phyloP scores from a whole-genome alignment of 192 early-diverging fungal species.

The Borealophlyctis nickersoniae region DNA sequence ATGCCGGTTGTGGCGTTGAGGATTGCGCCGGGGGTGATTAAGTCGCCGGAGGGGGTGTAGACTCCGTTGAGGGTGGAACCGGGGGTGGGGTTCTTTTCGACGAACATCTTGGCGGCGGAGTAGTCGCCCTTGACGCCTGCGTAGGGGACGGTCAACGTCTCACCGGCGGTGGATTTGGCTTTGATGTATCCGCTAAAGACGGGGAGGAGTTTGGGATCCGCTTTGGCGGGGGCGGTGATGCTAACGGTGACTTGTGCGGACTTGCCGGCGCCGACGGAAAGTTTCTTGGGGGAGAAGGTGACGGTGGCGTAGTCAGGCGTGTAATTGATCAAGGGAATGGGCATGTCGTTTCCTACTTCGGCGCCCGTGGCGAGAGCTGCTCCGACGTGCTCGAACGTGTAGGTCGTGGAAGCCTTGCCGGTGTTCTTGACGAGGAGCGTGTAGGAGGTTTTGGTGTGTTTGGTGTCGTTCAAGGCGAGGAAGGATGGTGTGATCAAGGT shows the following conservation, averaged over 20 bases:
- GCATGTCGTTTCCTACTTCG: conserved; percentile 21
- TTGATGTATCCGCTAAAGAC: conserved; percentile 35
- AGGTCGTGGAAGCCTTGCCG: conserved; percentile 12
- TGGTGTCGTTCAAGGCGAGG: conserved; percentile 38
- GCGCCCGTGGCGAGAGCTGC: conserved; percentile 18
- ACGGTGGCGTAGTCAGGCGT: conserved; percentile 8
- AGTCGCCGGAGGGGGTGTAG: not conserved
- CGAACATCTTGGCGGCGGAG: conserved; percentile 10
- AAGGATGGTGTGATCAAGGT: conserved; percentile 47
- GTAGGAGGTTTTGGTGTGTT: conserved; percentile 8
- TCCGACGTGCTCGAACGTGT: conserved; percentile 13
- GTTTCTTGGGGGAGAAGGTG: conserved; percentile 1
- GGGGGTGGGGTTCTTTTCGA: conserved; percentile 5
- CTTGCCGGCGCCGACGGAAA: conserved; percentile 28
- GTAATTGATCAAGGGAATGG: not conserved
- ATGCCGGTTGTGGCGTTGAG: conserved; percentile 15
- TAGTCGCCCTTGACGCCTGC: conserved; percentile 24
- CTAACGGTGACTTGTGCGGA: conserved; percentile 26
- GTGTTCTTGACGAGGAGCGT: conserved; percentile 31
- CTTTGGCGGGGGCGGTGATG: conserved; percentile 23
- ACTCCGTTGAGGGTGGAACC: not conserved
- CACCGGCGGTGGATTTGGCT: conserved; percentile 9
- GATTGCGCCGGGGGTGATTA: conserved; percentile 3
- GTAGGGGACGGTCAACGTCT: conserved; percentile 25
- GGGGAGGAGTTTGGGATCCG: conserved; percentile 16